Evolutionary conservation across 164 flowering plant genomes (phyloP).

Genomic region (Taxillus chinensis): DNA sequence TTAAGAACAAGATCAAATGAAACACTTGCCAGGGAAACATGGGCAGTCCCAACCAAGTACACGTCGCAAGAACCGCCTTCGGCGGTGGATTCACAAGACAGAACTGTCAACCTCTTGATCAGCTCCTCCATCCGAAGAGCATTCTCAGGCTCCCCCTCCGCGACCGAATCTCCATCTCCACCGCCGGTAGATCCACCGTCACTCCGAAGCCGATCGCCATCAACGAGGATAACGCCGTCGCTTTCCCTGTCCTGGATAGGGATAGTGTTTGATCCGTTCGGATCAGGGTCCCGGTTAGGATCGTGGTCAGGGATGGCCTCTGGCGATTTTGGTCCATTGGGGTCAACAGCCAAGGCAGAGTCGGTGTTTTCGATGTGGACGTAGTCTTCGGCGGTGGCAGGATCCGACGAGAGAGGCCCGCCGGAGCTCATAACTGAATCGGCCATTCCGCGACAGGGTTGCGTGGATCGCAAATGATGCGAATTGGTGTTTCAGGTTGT

Average conservation of each 20-base stretch:
- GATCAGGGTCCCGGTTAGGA: no score
- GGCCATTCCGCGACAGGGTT: not conserved
- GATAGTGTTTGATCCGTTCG: no score
- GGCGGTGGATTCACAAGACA: constrained; percentile 60
- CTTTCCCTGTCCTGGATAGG: no score
- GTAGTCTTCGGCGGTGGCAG: not conserved
- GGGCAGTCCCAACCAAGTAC: constrained; percentile 83
- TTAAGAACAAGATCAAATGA: no score
- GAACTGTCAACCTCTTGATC: constrained; percentile 30
- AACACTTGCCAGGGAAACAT: constrained; percentile 64
- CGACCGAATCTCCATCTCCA: constrained; percentile 14
- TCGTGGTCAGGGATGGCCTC: no score
- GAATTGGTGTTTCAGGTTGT: not conserved
- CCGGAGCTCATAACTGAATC: not conserved
- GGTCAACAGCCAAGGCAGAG: not conserved
- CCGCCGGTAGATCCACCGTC: not conserved
- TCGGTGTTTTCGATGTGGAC: constrained; percentile 16
- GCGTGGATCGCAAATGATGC: not conserved
- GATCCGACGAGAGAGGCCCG: not conserved
- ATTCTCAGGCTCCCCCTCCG: constrained; percentile 5
- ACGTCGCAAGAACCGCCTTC: constrained; percentile 68
- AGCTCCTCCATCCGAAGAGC: constrained; percentile 51
- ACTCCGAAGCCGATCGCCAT: no score
- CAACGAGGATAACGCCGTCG: no score
- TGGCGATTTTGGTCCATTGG: not conserved